Evolutionary conservation across 805 yeast species (phyloP), one percentile per base, ranked within the genome.

Genomic region (Suhomyces kilbournensis): DNA sequence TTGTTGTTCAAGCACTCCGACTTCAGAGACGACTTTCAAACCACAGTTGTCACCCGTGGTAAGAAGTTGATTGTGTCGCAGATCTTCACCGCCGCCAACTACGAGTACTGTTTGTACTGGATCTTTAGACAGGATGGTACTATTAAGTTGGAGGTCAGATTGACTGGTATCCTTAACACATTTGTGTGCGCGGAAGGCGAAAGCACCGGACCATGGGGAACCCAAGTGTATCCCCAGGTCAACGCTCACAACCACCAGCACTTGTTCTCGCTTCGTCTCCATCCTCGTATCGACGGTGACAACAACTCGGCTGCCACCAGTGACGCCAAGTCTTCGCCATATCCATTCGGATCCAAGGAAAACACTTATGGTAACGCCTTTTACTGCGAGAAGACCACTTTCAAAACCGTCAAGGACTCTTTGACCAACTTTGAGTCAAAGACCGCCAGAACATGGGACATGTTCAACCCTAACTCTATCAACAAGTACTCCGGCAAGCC

Each of bases 181-280:
- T 85, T 76, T 66, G 68, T 81, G 53, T 75, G 85, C 56, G 83
- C 75, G 52, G 85, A 83, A 53, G 85, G 76, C 60, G 94, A 87
- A 69, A 82, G 77, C 44, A 65, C 80, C 57, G 86, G 85, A 20
- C 90, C 89, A 61, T 88, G 88, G 86, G 96, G 93, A 53, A 85
- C 93, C 30, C 76, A 78, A 60, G 93, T 88, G 49, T 87, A 86
- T 68, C 94, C 94, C 53, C 80, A 82, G 58, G 89, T 85, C 51
- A 86, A 86, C 63, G 96, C 96, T 42, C 93, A 88, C 74, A 87
- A 88, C 70, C 96, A 88, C 72, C 96, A 88, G 78, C 94, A 88
- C 73, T 71, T 88, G 73, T 88, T 88, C 70, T 80, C 90, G 17
- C 76, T 88, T 59, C 81, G 96, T 76, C 67, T 88, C 58, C 88